Base-by-base conservation (phyloP, 2,329 filamentous ascomycete species). In the Exophiala calicioides region DNA sequence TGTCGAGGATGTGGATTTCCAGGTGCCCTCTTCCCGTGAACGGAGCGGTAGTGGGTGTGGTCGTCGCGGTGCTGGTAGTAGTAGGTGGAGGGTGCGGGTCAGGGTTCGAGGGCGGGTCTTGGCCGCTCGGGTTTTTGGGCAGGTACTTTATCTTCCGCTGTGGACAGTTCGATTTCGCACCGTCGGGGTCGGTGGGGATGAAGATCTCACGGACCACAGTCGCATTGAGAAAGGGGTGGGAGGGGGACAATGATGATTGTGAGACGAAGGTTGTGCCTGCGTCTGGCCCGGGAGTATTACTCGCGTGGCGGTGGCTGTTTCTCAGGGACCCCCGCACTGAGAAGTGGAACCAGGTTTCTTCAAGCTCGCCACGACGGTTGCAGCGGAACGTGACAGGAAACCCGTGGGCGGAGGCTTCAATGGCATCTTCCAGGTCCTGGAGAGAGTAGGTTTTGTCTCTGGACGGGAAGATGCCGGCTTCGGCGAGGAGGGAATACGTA, bases 291-390 rank as follows among this genome's bases (percentile, higher is more conserved):
- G n/a, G n/a, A n/a, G n/a, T n/a, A n/a, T n/a, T n/a, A n/a, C n/a
- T n/a, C n/a, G n/a, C n/a, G n/a, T n/a, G n/a, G n/a, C n/a, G n/a
- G n/a, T n/a, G n/a, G n/a, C n/a, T n/a, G n/a, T n/a, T 60, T 33
- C 70, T 63, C 7, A 71, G 54, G 30, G 66, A 63, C 12, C 78
- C 78, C 29, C 72, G 67, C 23, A 78, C 70, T 50, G 85, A 80
- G 71, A 79, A 87, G 61, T 85, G 81, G 57, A 81, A 81, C 74
- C 77, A 80, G 8, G 80, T 68, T 62, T 81, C 76, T 21, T 74
- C 74, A 3, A 82, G 61, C n/a, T 68, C 63, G 21, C 65, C 60
- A 26, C 59, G 56, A 7, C 67, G 68, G 61, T 78, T 81, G 52
- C 84, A 86, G 15, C 80, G 73, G 16, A 86, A 73, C 6, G 81